Evolutionary conservation across 2,329 filamentous ascomycete species (phyloP).

Genomic region (Ophiocordyceps camponoti-rufipedis): DNA sequence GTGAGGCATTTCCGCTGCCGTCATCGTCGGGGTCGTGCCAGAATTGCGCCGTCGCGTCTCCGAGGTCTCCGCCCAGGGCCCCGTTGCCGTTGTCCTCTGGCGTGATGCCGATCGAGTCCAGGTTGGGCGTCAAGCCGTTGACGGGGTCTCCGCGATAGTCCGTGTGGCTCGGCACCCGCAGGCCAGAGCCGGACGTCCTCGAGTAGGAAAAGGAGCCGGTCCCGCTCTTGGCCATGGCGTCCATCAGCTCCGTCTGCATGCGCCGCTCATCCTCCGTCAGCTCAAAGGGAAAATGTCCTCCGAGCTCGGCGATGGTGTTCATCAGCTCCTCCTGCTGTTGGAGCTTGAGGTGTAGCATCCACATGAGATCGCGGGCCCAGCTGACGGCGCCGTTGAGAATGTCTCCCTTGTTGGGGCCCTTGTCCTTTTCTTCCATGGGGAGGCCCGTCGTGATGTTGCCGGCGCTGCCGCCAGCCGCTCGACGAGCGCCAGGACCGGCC

Average conservation of each 20-base stretch:
- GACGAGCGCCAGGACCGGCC: conserved; percentile 65
- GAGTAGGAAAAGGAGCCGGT: conserved; percentile 65
- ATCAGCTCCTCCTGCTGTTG: conserved; percentile 79
- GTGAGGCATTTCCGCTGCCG: conserved; percentile 43
- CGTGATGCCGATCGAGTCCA: conserved; percentile 19
- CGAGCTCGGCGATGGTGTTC: conserved; percentile 53
- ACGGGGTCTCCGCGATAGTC: conserved; percentile 73
- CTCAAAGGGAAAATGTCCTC: conserved; percentile 62
- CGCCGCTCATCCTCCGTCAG: conserved; percentile 82
- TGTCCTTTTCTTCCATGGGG: conserved; percentile 92
- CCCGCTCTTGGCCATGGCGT: conserved; percentile 70
- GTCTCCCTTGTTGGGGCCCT: conserved; percentile 96
- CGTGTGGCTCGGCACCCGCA: conserved; percentile 84
- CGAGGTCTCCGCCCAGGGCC: conserved; percentile 24
- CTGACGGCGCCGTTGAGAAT: conserved; percentile 93
- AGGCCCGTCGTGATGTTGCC: conserved; percentile 85
- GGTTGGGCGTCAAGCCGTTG: conserved; percentile 21
- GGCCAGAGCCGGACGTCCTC: conserved; percentile 62
- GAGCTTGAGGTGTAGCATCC: conserved; percentile 79
- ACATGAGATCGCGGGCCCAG: conserved; percentile 96
- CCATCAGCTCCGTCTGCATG: conserved; percentile 85
- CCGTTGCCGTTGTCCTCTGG: conserved; percentile 19
- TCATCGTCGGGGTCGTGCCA: conserved; percentile 57
- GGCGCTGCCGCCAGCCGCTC: conserved; percentile 49
- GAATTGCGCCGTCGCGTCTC: conserved; percentile 31